These are phyloP conservation scores for Bretschneidera sinensis DNA, from an alignment of 345 rosid species.

Conservation along the genomic window DNA sequence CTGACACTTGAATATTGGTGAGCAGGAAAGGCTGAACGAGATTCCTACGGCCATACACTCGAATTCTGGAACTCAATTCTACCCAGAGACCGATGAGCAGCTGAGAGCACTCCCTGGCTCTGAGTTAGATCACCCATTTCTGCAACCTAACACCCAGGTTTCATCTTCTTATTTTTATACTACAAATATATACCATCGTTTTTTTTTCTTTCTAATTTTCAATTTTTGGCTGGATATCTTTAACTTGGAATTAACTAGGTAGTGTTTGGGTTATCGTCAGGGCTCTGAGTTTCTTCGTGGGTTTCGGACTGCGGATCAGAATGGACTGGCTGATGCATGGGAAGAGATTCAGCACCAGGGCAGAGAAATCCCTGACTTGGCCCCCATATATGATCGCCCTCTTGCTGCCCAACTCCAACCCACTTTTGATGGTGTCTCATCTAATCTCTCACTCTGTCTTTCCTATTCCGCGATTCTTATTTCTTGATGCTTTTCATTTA, in stretches of 20 bases:
- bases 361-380: conserved; percentile 37
- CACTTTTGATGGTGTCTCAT: conserved; percentile 57
- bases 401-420: conserved; percentile 43
- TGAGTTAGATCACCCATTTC: conserved; percentile 60
- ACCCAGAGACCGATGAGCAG: conserved; percentile 39
- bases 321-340: conserved; percentile 77
- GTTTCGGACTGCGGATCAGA: conserved; percentile 61
- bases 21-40: conserved; percentile 84
- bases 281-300: conserved; percentile 71
- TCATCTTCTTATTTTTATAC: not conserved
- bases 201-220: too few species aligned
- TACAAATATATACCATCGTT: too few species aligned
- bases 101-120: conserved; percentile 75
- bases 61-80: conserved; percentile 44
- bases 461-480: not conserved
- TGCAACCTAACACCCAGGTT: conserved; percentile 70
- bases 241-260: not conserved
- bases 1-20: too few species aligned
- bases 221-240: not conserved
- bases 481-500: too few species aligned
- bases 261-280: conserved; percentile 28
- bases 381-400: conserved; percentile 32
- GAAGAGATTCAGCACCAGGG: conserved; percentile 62
- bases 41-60: conserved; percentile 53
- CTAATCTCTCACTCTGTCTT: not conserved